phyloP scores from a whole-genome alignment of 148 eudicot genomes.

The Rhododendron griersonianum region DNA sequence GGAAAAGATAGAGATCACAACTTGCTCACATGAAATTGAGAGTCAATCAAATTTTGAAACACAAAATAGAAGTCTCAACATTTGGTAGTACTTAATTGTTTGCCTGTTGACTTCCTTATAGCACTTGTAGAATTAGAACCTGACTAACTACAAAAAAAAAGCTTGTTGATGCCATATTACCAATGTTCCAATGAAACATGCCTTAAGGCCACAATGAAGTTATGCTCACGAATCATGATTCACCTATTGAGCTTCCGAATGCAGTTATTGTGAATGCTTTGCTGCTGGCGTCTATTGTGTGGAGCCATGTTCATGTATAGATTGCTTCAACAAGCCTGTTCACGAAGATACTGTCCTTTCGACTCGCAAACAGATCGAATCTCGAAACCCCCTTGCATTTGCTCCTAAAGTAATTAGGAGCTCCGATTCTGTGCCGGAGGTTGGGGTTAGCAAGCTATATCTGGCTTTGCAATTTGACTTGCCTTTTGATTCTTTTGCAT shows the following conservation, averaged over 20 bases:
- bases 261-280: constrained; percentile 98
- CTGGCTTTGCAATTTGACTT: constrained; percentile 4
- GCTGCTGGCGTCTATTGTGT: constrained; percentile 98
- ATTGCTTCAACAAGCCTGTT: constrained; percentile 93
- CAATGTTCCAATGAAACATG: not conserved
- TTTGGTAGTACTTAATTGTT: not conserved
- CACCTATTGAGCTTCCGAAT: constrained; percentile 16
- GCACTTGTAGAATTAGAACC: not conserved
- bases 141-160: not conserved
- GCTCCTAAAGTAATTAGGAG: constrained; percentile 93
- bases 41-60: not conserved
- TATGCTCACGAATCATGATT: constrained; percentile 5
- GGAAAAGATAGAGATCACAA: not conserved
- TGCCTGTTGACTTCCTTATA: not conserved
- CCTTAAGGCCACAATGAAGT: not conserved
- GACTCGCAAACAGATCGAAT: constrained; percentile 95
- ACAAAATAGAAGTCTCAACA: not conserved
- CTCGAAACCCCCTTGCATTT: constrained; percentile 95
- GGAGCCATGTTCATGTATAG: constrained; percentile 95
- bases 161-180: not conserved
- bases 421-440: constrained; percentile 50
- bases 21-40: not conserved
- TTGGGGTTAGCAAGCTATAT: constrained; percentile 37
- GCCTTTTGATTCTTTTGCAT: not conserved
- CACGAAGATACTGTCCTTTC: constrained; percentile 87